phyloP scores from a whole-genome alignment of 352 stramenopile genomes.

The Phytophthora constricta region DNA sequence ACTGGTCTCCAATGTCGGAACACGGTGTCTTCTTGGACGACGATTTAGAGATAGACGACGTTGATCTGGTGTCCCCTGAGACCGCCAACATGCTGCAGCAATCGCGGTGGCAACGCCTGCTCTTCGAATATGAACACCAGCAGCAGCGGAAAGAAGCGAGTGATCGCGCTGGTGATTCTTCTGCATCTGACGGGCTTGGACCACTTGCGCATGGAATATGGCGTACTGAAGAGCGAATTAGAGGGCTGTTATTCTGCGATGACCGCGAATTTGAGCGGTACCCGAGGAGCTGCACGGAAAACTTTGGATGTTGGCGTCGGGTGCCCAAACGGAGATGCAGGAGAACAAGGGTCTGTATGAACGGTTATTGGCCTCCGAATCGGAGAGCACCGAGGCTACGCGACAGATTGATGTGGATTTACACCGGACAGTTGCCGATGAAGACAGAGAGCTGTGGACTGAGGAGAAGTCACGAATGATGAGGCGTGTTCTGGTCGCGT shows the following conservation, averaged over 20 bases:
- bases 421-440: slow-evolving; percentile 68
- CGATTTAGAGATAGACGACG: slow-evolving; percentile 38
- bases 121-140: slow-evolving; percentile 76
- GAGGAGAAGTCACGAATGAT: slow-evolving; percentile 77
- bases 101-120: slow-evolving; percentile 63
- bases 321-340: slow-evolving; percentile 70
- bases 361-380: slow-evolving; percentile 53
- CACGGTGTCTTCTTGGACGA: slow-evolving; percentile 49
- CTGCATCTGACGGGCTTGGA: slow-evolving; percentile 55
- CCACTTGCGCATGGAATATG: slow-evolving; percentile 81
- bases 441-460: slow-evolving; percentile 70
- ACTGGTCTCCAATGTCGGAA: slow-evolving; percentile 55
- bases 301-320: slow-evolving; percentile 83
- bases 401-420: slow-evolving; percentile 88
- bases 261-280: slow-evolving; percentile 60
- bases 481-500: slow-evolving; percentile 84
- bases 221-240: slow-evolving; percentile 83
- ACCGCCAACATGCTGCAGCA: slow-evolving; percentile 59
- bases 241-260: slow-evolving; percentile 66
- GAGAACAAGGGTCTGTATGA: slow-evolving; percentile 65
- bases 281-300: slow-evolving; percentile 77
- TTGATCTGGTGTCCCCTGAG: slow-evolving; percentile 50
- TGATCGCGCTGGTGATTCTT: slow-evolving; percentile 38
- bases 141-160: slow-evolving; percentile 56
- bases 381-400: slow-evolving; percentile 71